Evolutionary conservation across 2,329 filamentous ascomycete genomes (phyloP).

Genomic region (Venturia aucupariae): DNA sequence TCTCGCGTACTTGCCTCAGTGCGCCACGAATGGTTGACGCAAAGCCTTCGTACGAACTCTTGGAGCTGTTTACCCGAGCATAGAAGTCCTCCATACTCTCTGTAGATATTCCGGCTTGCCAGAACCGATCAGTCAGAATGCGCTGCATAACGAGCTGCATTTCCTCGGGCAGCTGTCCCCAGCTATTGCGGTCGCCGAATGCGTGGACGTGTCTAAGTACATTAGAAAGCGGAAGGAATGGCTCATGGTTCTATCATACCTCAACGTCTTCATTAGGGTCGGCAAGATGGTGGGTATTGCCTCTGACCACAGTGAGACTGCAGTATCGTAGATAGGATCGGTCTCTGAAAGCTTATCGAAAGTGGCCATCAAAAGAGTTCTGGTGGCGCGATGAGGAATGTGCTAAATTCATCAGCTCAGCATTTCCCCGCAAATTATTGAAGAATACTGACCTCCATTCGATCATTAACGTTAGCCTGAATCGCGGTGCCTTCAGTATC

Average conservation of each 20-base stretch:
- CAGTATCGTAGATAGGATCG: slow-evolving; percentile 63
- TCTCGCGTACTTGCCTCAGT: slow-evolving; percentile 81
- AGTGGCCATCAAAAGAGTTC: slow-evolving; percentile 84
- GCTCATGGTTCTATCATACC: slow-evolving; percentile 24
- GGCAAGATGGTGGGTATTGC: slow-evolving; percentile 76
- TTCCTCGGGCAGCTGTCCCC: slow-evolving; percentile 65
- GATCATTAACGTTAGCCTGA: slow-evolving; percentile 68
- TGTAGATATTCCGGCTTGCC: slow-evolving; percentile 94
- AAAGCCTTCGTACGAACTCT: slow-evolving; percentile 81
- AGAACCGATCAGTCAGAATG: slow-evolving; percentile 89
- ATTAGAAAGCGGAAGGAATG: slow-evolving; percentile 23
- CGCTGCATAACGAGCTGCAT: slow-evolving; percentile 69
- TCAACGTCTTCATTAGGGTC: slow-evolving; percentile 74
- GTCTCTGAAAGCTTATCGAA: slow-evolving; percentile 78
- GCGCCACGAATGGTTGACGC: slow-evolving; percentile 87
- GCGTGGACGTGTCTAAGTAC: slow-evolving; percentile 68
- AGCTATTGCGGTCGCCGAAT: slow-evolving; percentile 79
- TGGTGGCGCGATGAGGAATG: slow-evolving; percentile 76
- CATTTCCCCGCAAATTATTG: neutral
- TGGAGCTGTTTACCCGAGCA: slow-evolving; percentile 79
- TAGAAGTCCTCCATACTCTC: slow-evolving; percentile 97
- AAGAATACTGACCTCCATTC: slow-evolving; percentile 23
- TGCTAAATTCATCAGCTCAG: slow-evolving; percentile 19
- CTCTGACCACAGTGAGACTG: slow-evolving; percentile 77
- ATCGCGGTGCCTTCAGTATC: slow-evolving; percentile 71